Conservation (phyloP, 1,139 yeast genomes). For the Candida neerlandica region DNA sequence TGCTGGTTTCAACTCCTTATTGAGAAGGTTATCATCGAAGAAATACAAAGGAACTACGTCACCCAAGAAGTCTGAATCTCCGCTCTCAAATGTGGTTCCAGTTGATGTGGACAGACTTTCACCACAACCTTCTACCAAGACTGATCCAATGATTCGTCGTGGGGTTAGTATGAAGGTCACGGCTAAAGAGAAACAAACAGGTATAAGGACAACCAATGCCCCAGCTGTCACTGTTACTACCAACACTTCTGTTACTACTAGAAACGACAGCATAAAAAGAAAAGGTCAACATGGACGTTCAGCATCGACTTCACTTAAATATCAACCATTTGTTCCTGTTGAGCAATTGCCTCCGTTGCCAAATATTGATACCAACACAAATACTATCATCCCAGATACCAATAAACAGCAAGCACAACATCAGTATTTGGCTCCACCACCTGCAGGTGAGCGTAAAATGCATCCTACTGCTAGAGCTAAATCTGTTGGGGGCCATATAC, state of each 20-base stretch:
- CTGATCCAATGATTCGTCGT: slow-evolving; percentile 58
- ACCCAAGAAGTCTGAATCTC: slow-evolving; percentile 19
- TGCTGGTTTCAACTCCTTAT: slow-evolving; percentile 39
- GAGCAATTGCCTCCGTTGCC: slow-evolving; percentile 55
- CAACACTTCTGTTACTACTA: not conserved
- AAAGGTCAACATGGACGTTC: slow-evolving; percentile 31
- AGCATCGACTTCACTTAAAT: slow-evolving; percentile 24
- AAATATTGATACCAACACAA: slow-evolving; percentile 36
- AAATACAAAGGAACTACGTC: slow-evolving; percentile 25
- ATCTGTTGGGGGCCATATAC: slow-evolving; percentile 76
- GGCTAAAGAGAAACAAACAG: slow-evolving; percentile 49
- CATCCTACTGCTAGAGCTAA: slow-evolving; percentile 92
- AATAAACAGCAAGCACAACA: slow-evolving; percentile 5
- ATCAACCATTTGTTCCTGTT: slow-evolving; percentile 48
- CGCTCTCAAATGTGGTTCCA: slow-evolving; percentile 10
- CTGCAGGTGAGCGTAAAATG: slow-evolving; percentile 24
- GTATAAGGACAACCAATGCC: slow-evolving; percentile 21
- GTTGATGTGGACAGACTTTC: slow-evolving; percentile 9
- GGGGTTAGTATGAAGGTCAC: slow-evolving; percentile 66
- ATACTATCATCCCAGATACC: slow-evolving; percentile 22
- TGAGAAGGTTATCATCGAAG: slow-evolving; percentile 43
- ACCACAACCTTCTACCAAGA: slow-evolving; percentile 20
- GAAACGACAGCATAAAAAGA: slow-evolving; percentile 8
- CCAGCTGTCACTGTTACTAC: not conserved
- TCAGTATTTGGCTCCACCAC: not conserved